Conservation (phyloP, 768 basidiomycete genomes). For the Sutorius australiensis region DNA sequence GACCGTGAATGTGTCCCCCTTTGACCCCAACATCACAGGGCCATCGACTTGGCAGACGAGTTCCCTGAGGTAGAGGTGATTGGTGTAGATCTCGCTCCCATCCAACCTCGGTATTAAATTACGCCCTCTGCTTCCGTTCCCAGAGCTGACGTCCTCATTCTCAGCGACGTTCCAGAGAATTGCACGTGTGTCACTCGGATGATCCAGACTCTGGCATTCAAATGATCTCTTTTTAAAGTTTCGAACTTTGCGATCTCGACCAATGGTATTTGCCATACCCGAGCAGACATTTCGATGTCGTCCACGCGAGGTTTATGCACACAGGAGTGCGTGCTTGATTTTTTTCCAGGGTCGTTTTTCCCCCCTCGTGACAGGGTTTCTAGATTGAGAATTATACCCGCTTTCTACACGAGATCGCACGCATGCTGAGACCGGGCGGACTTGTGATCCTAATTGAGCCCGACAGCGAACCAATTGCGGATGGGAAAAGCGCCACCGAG, state of each 20-base stretch:
- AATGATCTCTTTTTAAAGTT: constrained; percentile 37
- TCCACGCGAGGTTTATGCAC: constrained; percentile 68
- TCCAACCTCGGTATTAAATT: constrained; percentile 57
- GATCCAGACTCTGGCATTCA: background rate
- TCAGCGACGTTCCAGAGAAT: constrained; percentile 61
- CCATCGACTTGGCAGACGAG: constrained; percentile 70
- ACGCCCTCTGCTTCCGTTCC: background rate
- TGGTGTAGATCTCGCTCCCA: constrained; percentile 68
- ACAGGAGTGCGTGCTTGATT: constrained; percentile 41
- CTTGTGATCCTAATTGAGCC: constrained; percentile 65
- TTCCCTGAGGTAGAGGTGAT: constrained; percentile 64
- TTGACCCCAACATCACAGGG: constrained; percentile 39
- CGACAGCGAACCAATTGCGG: constrained; percentile 48
- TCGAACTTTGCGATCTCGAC: constrained; percentile 69
- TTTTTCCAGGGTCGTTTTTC: constrained; percentile 1
- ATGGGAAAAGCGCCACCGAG: constrained; percentile 40
- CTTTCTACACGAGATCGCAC: constrained; percentile 57
- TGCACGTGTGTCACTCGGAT: constrained; percentile 55
- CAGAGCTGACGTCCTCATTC: constrained; percentile 15
- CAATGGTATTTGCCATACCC: constrained; percentile 59
- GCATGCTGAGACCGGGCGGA: constrained; percentile 68
- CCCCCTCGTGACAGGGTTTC: constrained; percentile 7
- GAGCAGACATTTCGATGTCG: constrained; percentile 58
- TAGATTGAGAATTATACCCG: constrained; percentile 63
- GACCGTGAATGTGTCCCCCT: background rate